Evolutionary conservation across 1,284 basidiomycete genomes (phyloP).

Genomic region (Pterula multifida): DNA sequence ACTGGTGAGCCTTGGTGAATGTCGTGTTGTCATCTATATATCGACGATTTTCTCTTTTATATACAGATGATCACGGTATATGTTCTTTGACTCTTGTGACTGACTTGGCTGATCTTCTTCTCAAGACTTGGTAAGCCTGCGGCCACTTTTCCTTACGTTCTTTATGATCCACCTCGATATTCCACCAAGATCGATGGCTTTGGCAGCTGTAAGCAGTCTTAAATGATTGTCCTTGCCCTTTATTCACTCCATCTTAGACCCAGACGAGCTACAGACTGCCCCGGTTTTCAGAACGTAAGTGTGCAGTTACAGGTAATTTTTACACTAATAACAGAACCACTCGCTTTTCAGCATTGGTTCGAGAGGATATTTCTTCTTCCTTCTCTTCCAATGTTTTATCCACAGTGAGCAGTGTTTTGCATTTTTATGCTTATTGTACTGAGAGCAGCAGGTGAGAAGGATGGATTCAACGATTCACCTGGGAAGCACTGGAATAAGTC

Average conservation of each 20-base stretch:
- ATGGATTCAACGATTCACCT: constrained; percentile 53
- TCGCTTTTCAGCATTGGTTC: constrained; percentile 49
- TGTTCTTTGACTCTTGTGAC: constrained; percentile 8
- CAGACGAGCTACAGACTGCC: constrained; percentile 67
- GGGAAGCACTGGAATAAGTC: constrained; percentile 58
- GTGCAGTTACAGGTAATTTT: constrained; percentile 2
- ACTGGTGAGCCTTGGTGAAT: constrained; percentile 27
- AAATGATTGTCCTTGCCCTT: neutral
- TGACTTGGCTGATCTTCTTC: constrained; percentile 5
- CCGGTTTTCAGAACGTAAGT: constrained; percentile 67
- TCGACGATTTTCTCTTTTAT: neutral
- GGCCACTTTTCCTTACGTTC: constrained; percentile 3
- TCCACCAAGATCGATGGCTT: constrained; percentile 76
- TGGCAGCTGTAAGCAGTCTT: constrained; percentile 58
- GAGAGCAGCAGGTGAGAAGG: constrained; percentile 44
- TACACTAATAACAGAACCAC: neutral
- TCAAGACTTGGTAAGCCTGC: constrained; percentile 20
- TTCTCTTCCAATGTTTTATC: constrained; percentile 88
- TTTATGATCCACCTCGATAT: neutral
- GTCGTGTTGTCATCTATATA: constrained; percentile 1
- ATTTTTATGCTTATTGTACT: neutral
- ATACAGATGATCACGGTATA: constrained; percentile 67
- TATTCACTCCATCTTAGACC: constrained; percentile 38
- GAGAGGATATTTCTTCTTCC: constrained; percentile 82
- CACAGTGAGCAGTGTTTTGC: constrained; percentile 36